Percentiles rank a stretch among this genome's conserved stretches.
Conservation (phyloP, 2,329 filamentous ascomycete genomes). For the Trichoderma semiorbis region DNA sequence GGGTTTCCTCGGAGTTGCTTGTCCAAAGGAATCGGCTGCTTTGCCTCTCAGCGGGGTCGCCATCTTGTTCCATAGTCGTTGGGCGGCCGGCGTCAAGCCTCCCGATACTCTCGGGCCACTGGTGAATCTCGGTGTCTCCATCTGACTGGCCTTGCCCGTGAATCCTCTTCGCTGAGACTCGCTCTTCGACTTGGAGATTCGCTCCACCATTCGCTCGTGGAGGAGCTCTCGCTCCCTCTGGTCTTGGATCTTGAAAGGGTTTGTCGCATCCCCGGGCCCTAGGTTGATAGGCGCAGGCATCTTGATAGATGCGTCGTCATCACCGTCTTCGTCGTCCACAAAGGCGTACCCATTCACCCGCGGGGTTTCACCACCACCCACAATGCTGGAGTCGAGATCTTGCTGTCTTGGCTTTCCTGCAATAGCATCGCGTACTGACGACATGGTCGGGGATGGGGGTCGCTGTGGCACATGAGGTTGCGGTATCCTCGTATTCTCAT, state of each 20-base stretch:
- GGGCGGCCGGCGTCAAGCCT: slow-evolving; percentile 69
- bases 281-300: slow-evolving; percentile 50
- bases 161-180: slow-evolving; percentile 56
- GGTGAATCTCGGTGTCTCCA: slow-evolving; percentile 66
- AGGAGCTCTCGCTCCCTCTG: slow-evolving; percentile 74
- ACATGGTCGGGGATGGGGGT: slow-evolving; percentile 78
- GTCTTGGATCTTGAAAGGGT: slow-evolving; percentile 76
- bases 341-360: slow-evolving; percentile 92
- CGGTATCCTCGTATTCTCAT: slow-evolving; percentile 79
- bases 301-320: slow-evolving; percentile 32
- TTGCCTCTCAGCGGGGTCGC: slow-evolving; percentile 40
- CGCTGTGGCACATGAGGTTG: slow-evolving; percentile 40
- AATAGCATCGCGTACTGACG: slow-evolving; percentile 80
- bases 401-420: slow-evolving; percentile 63
- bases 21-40: slow-evolving; percentile 33
- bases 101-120: slow-evolving; percentile 58
- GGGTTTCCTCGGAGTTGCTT: slow-evolving; percentile 37
- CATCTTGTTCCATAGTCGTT: slow-evolving; percentile 63
- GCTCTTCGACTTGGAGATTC: slow-evolving; percentile 69
- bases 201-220: slow-evolving; percentile 83
- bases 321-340: slow-evolving; percentile 74
- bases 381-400: slow-evolving; percentile 57
- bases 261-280: slow-evolving; percentile 59
- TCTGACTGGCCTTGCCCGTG: slow-evolving; percentile 55
- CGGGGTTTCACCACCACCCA: slow-evolving; percentile 71